These are phyloP conservation scores for Euryodendron excelsum DNA, from an alignment of 148 eudicot species.

Conservation along the genomic window DNA sequence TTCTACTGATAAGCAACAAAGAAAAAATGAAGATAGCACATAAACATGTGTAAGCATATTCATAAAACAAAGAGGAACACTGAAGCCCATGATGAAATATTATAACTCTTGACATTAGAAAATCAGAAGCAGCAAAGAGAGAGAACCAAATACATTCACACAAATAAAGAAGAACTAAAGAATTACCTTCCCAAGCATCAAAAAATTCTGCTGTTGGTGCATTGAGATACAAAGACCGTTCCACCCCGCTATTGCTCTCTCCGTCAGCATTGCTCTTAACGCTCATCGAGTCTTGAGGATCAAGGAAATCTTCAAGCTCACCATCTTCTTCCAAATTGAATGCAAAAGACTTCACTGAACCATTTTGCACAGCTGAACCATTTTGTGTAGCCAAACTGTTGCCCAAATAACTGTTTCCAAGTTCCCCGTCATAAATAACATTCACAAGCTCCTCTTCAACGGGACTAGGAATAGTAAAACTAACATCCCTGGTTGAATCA, in stretches of 20 bases:
- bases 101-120: neutral
- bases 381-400: constrained; percentile 22
- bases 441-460: constrained; percentile 22
- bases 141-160: neutral
- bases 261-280: constrained; percentile 39
- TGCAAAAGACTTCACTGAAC: constrained; percentile 25
- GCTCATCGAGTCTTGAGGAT: constrained; percentile 63
- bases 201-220: constrained; percentile 63
- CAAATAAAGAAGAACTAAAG: neutral
- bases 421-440: constrained; percentile 14
- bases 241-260: constrained; percentile 39
- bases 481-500: constrained; percentile 19
- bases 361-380: constrained; percentile 22
- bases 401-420: constrained; percentile 7
- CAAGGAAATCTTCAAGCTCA: constrained; percentile 62
- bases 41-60: too few species aligned
- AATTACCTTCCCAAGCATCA: constrained; percentile 91
- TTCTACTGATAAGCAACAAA: neutral
- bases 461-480: constrained; percentile 6
- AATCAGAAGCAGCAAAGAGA: neutral
- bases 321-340: constrained; percentile 39
- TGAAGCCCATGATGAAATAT: neutral
- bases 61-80: neutral
- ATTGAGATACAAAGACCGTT: constrained; percentile 30
- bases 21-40: neutral